Evolutionary conservation across 768 basidiomycete genomes (phyloP).

Genomic region (Suillus tomentosus): DNA sequence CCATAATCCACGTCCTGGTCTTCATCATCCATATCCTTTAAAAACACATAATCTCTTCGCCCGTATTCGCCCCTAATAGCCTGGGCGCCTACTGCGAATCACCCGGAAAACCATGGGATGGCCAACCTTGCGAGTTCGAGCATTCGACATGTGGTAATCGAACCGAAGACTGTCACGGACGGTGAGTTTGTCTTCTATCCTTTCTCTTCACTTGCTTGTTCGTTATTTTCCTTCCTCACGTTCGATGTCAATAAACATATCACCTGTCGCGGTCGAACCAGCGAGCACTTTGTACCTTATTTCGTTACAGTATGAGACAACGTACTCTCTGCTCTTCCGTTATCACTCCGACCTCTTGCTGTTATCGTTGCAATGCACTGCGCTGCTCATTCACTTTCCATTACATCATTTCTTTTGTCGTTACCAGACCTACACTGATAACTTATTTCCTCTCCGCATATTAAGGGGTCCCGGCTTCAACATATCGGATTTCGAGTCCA

Average conservation of each 20-base stretch:
- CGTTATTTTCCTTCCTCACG: not conserved
- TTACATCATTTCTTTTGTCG: not conserved
- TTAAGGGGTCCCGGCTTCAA: conserved; percentile 74
- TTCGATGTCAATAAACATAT: not conserved
- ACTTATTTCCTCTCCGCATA: conserved; percentile 3
- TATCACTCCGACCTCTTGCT: not conserved
- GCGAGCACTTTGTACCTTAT: no score
- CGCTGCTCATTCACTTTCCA: not conserved
- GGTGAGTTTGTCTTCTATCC: conserved; percentile 40
- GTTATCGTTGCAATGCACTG: not conserved
- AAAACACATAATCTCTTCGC: not conserved
- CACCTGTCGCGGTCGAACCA: not conserved
- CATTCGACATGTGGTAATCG: conserved; percentile 76
- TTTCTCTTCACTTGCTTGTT: not conserved
- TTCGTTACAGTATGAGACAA: no score
- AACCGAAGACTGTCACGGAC: conserved; percentile 68
- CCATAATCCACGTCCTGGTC: not conserved
- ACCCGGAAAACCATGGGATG: conserved; percentile 68
- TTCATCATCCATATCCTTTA: not conserved
- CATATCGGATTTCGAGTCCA: conserved; percentile 75
- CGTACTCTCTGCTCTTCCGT: not conserved
- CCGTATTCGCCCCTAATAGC: conserved; percentile 30
- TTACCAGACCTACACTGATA: not conserved
- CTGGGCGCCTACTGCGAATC: conserved; percentile 77
- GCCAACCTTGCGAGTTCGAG: conserved; percentile 66